A percentile compares a stretch with the other conserved stretches of the same genome.
phyloP scores from a whole-genome alignment of 1,139 yeast species.

The Geotrichum europaeum region DNA sequence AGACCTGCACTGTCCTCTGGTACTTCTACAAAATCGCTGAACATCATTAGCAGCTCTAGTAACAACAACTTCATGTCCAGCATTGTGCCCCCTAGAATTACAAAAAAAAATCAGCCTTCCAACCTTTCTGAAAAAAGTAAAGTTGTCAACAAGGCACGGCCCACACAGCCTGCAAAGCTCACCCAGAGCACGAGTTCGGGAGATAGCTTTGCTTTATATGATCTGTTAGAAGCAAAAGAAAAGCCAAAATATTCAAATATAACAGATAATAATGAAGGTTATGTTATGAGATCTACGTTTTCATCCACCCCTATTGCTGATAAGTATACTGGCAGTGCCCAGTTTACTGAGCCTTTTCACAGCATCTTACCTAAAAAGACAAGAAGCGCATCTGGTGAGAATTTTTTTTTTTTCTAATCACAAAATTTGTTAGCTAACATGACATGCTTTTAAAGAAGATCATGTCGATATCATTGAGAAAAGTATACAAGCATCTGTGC shows the following conservation, averaged over 20 bases:
- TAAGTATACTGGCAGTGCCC: conserved; percentile 7
- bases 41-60: conserved; percentile 10
- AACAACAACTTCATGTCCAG: background rate
- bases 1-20: background rate
- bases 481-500: conserved; percentile 1
- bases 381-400: background rate
- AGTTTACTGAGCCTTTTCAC: background rate
- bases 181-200: background rate
- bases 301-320: conserved; percentile 18
- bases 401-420: background rate
- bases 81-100: background rate
- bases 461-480: conserved; percentile 5
- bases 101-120: background rate
- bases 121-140: background rate
- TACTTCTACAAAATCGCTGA: conserved; percentile 12
- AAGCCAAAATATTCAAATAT: background rate
- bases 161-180: background rate
- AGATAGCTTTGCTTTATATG: background rate
- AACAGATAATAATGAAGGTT: background rate
- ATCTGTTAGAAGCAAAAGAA: conserved; percentile 3
- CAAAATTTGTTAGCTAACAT: background rate
- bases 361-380: background rate
- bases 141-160: background rate
- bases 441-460: conserved; percentile 3
- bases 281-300: background rate